phyloP scores from a whole-genome alignment of 2,329 filamentous ascomycete species.

The Aspergillus japonicus region DNA sequence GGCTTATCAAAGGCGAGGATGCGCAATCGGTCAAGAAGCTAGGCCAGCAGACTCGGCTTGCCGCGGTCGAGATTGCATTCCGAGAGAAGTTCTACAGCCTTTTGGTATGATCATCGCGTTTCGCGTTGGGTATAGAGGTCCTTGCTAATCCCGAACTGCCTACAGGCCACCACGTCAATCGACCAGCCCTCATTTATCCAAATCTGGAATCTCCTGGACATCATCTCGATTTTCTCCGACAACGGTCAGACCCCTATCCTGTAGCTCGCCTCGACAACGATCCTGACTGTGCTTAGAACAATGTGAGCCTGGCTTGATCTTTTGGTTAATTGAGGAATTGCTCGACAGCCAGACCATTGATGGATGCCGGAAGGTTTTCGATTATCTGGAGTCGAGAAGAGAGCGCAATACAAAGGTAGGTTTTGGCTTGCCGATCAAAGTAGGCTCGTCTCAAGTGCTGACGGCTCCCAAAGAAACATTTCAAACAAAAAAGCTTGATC shows the following conservation, averaged over 20 bases:
- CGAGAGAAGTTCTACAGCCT: conserved; percentile 76
- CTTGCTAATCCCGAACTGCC: conserved; percentile 15
- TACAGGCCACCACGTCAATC: conserved; percentile 70
- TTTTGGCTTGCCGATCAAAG: not conserved
- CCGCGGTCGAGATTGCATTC: conserved; percentile 78
- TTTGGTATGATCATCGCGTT: conserved; percentile 58
- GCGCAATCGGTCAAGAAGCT: conserved; percentile 35
- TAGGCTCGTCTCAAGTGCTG: conserved; percentile 19
- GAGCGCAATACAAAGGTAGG: conserved; percentile 78
- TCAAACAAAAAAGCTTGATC: conserved; percentile 79
- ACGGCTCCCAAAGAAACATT: conserved; percentile 54
- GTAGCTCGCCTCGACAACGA: not conserved
- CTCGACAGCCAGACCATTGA: conserved; percentile 94
- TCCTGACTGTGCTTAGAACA: conserved; percentile 42
- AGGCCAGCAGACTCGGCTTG: conserved; percentile 57
- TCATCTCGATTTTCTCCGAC: conserved; percentile 85
- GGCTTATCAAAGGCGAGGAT: conserved; percentile 35
- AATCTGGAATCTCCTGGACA: conserved; percentile 91
- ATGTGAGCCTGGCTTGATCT: conserved; percentile 75
- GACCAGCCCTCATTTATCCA: conserved; percentile 74
- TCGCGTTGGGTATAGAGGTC: not conserved
- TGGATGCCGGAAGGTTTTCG: conserved; percentile 86
- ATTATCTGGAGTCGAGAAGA: conserved; percentile 89
- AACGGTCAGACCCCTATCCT: conserved; percentile 58
- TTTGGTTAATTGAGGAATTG: conserved; percentile 91